These are phyloP conservation scores for Teratosphaeria gauchensis DNA, from an alignment of 2,329 filamentous ascomycete genomes.

Conservation along the genomic window DNA sequence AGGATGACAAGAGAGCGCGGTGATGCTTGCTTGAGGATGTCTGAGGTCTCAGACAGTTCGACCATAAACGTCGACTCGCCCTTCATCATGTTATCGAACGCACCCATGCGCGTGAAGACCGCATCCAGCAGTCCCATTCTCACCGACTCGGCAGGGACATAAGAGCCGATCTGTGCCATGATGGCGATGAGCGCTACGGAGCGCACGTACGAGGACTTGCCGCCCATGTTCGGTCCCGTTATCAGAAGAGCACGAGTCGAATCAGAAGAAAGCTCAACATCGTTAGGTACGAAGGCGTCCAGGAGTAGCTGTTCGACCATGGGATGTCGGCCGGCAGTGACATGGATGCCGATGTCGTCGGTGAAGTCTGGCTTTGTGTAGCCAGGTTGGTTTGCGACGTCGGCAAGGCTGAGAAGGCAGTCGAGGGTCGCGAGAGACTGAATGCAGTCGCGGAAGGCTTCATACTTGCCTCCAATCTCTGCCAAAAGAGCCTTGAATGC, in stretches of 20 bases:
- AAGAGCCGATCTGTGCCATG: constrained; percentile 90
- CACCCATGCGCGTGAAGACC: constrained; percentile 91
- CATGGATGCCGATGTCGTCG: constrained; percentile 56
- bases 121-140: constrained; percentile 76
- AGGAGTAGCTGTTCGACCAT: constrained; percentile 90
- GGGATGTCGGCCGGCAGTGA: constrained; percentile 73
- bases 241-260: constrained; percentile 68
- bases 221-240: constrained; percentile 97
- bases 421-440: constrained; percentile 79
- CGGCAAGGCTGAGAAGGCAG: constrained; percentile 77
- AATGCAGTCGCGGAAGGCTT: constrained; percentile 79
- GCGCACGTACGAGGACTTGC: constrained; percentile 95
- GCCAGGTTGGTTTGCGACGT: constrained; percentile 74
- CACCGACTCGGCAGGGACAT: constrained; percentile 71
- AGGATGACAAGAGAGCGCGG: constrained; percentile 79
- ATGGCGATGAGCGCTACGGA: constrained; percentile 84
- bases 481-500: constrained; percentile 66
- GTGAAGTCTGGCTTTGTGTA: constrained; percentile 71
- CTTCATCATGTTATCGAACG: constrained; percentile 89
- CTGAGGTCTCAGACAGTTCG: constrained; percentile 82
- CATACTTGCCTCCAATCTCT: constrained; percentile 74
- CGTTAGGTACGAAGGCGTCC: constrained; percentile 84
- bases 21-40: constrained; percentile 83
- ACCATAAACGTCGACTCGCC: constrained; percentile 98
- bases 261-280: constrained; percentile 60